A percentile compares a stretch with the other conserved stretches of the same genome.
These are phyloP conservation scores for Zygoascus tannicola DNA, from an alignment of 805 yeast genomes.

Conservation along the genomic window DNA sequence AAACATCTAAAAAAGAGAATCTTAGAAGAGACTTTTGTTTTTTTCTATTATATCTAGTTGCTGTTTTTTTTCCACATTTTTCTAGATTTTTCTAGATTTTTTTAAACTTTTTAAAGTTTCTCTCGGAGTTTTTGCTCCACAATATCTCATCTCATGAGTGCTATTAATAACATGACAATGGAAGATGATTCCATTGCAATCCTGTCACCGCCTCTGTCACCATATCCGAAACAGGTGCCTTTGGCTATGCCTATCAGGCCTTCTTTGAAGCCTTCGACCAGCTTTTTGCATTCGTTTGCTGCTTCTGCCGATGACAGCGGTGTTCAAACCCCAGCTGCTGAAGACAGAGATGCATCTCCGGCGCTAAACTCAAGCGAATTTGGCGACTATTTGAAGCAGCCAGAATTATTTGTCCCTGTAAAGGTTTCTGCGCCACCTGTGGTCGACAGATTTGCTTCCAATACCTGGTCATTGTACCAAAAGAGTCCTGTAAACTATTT, in stretches of 20 bases:
- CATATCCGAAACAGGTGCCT: constrained; percentile 19
- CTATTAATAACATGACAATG: no score
- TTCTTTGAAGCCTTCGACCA: not conserved
- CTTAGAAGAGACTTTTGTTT: not conserved
- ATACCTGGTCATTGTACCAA: constrained; percentile 23
- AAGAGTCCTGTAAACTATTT: constrained; percentile 24
- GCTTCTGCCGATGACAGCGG: constrained; percentile 1
- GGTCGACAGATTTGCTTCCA: constrained; percentile 20
- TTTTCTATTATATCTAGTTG: not conserved
- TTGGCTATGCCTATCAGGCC: not conserved
- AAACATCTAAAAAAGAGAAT: no score
- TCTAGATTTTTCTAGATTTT: not conserved
- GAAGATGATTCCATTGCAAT: constrained; percentile 16
- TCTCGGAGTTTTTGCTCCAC: no score
- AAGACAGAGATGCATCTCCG: not conserved
- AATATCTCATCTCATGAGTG: not conserved
- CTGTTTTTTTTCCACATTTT: not conserved
- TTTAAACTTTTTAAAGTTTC: no score
- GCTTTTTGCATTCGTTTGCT: constrained; percentile 1
- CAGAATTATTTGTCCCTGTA: not conserved
- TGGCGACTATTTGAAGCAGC: not conserved
- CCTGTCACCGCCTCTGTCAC: constrained; percentile 29
- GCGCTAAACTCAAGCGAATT: not conserved
- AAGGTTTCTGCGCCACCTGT: constrained; percentile 10
- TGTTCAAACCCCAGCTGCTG: constrained; percentile 1